Conservation (phyloP, 805 yeast genomes). For the Ogataea pini region DNA sequence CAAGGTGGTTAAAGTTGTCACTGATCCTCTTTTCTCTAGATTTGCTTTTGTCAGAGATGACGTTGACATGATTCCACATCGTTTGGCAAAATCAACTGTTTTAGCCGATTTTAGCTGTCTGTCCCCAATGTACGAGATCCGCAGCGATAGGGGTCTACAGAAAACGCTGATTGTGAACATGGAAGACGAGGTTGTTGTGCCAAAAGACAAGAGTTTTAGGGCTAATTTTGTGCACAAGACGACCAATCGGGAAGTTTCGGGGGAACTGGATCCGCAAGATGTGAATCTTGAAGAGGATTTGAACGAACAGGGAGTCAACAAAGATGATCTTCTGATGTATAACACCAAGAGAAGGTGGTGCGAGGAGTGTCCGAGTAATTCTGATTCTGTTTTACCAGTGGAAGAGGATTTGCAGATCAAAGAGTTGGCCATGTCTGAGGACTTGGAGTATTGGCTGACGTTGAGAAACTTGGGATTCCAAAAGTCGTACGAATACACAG, state of each 20-base stretch:
- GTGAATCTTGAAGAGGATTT: slow-evolving; percentile 6
- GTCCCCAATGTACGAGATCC: slow-evolving; percentile 46
- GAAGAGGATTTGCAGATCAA: slow-evolving; percentile 16
- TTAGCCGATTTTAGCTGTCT: slow-evolving; percentile 53
- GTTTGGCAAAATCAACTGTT: slow-evolving; percentile 48
- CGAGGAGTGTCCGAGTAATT: background rate
- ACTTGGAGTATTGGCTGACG: slow-evolving; percentile 27
- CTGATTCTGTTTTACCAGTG: background rate
- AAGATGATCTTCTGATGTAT: slow-evolving; percentile 11
- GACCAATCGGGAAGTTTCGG: background rate
- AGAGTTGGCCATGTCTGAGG: slow-evolving; percentile 41
- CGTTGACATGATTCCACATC: slow-evolving; percentile 56
- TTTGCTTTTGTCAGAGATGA: slow-evolving; percentile 71
- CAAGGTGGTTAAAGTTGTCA: slow-evolving; percentile 59
- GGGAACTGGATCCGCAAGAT: slow-evolving; percentile 9
- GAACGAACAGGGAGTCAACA: background rate
- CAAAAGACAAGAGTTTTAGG: slow-evolving; percentile 13
- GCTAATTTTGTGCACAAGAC: slow-evolving; percentile 17
- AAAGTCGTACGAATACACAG: slow-evolving; percentile 20
- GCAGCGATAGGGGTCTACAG: slow-evolving; percentile 14
- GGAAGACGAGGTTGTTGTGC: slow-evolving; percentile 1
- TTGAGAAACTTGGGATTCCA: slow-evolving; percentile 18
- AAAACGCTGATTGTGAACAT: slow-evolving; percentile 5
- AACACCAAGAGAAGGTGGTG: slow-evolving; percentile 23
- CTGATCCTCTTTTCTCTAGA: slow-evolving; percentile 58